These are phyloP conservation scores for Blastomyces gilchristii DNA, from an alignment of 2,329 filamentous ascomycete species.

Conservation along the genomic window DNA sequence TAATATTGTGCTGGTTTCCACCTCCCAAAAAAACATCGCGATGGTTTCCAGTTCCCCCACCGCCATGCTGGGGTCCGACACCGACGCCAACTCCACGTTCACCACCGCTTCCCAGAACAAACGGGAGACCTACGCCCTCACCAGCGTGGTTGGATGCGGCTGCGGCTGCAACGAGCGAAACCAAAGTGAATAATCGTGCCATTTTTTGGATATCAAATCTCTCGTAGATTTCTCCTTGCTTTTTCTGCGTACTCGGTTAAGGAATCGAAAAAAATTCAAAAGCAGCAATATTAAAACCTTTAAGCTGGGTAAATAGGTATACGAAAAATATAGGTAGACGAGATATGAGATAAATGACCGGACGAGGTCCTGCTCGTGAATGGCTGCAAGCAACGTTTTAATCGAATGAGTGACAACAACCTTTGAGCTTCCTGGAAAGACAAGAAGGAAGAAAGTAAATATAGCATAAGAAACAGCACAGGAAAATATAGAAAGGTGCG, in stretches of 20 bases:
- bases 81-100: background rate
- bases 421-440: slow-evolving; percentile 11
- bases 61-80: background rate
- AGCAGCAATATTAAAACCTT: slow-evolving; percentile 10
- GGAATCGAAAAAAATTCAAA: slow-evolving; percentile 22
- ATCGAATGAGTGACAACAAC: slow-evolving; percentile 9
- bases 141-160: slow-evolving; percentile 9
- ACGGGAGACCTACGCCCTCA: slow-evolving; percentile 1
- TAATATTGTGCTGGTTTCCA: background rate
- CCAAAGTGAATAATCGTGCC: slow-evolving; percentile 14
- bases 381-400: background rate
- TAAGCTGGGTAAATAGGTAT: slow-evolving; percentile 6
- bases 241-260: background rate
- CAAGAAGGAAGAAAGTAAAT: slow-evolving; percentile 11
- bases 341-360: background rate
- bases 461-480: background rate
- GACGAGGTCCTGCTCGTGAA: slow-evolving; percentile 13
- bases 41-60: background rate
- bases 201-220: slow-evolving; percentile 4
- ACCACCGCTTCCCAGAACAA: background rate
- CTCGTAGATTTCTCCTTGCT: background rate
- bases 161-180: slow-evolving; percentile 12
- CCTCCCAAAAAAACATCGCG: background rate
- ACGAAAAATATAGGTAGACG: background rate
- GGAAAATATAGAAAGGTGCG: background rate